A percentile compares a stretch with the other conserved stretches of the same genome.
Evolutionary conservation across 2,329 filamentous ascomycete species (phyloP).

Genomic region (Coniella lustricola): DNA sequence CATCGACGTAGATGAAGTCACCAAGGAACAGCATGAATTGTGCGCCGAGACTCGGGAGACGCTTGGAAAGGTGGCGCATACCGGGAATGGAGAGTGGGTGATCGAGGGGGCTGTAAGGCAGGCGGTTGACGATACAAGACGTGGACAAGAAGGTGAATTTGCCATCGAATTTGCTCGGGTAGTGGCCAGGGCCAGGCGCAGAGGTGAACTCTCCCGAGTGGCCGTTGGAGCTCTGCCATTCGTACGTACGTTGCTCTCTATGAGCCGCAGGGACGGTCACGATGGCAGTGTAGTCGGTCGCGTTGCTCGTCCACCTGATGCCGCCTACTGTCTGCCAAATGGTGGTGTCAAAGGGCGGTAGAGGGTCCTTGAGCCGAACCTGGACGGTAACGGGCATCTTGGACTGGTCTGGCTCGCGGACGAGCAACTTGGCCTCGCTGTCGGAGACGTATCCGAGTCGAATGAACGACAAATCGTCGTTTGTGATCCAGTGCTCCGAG

Average conservation of each 20-base stretch:
- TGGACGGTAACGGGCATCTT: constrained; percentile 72
- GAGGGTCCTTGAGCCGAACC: constrained; percentile 48
- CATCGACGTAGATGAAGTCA: constrained; percentile 87
- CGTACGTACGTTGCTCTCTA: constrained; percentile 66
- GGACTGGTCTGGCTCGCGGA: constrained; percentile 72
- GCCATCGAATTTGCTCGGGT: constrained; percentile 52
- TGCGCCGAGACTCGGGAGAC: constrained; percentile 63
- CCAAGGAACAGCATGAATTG: constrained; percentile 79
- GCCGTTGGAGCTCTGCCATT: constrained; percentile 82
- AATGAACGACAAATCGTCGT: constrained; percentile 73
- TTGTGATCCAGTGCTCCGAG: constrained; percentile 64
- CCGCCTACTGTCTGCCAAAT: constrained; percentile 62
- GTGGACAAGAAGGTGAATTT: constrained; percentile 87
- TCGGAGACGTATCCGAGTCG: constrained; percentile 82
- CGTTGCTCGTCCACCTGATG: constrained; percentile 59
- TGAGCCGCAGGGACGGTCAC: constrained; percentile 59
- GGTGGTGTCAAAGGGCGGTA: constrained; percentile 46
- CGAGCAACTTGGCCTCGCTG: constrained; percentile 68
- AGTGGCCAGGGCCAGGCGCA: constrained; percentile 62
- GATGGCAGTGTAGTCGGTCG: constrained; percentile 75
- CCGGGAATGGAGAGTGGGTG: constrained; percentile 79
- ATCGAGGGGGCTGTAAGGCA: constrained; percentile 80
- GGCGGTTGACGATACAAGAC: constrained; percentile 84
- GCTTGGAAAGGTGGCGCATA: constrained; percentile 66
- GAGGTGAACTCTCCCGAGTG: constrained; percentile 76